Base-by-base conservation (phyloP, 352 stramenopile species). In the Globisporangium middletonii region DNA sequence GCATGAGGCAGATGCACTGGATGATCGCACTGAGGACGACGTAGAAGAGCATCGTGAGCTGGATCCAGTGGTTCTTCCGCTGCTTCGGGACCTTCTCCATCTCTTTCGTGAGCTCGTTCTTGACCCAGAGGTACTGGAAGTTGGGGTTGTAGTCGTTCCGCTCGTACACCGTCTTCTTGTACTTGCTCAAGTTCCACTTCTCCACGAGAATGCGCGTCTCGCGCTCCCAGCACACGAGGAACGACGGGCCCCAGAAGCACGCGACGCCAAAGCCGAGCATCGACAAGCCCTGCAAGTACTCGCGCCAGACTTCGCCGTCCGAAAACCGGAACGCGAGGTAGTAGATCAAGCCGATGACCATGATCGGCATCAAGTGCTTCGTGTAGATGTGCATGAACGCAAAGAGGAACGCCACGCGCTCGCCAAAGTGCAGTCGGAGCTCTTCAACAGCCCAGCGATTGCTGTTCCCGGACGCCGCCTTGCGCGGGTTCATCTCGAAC, bases 351-450 rank as follows among this genome's bases (percentile, higher is more conserved):
- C 79, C 83, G 1, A 78, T 50, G 26, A 75, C 30, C 30, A 75
- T 91, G 15, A 95, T 68, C 26, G 85, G 85, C 62, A 91, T 30
- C 48, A 95, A 53, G 53, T 89, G 81, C 69, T 95, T 95, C 41
- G 78, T 93, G 72, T 95, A 95, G 62, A 94, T 92, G 62, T 94
- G 82, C 83, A 95, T 95, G 53, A 94, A 95, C 2, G 86, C 86
- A 59, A 95, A 95, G 7, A 94, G 63, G 59, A 95, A 95, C 28
- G 86, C 86, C n/a, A 95, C 86, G 15, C 83, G 86, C 65, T 94
- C 83, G 23, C 86, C 86, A 64, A 95, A 95, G 59, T 95, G 86
- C 23, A 95, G 69, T 26, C 85, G 85, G 5, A 95, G 66, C 53
- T 95, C 85, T 43, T 95, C 85, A 6, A 95, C 84, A 0, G 81